Evolutionary conservation across 176 grass and related monocot genomes (phyloP), one percentile per base, ranked within the genome.

Genomic region (Musa acuminata): DNA sequence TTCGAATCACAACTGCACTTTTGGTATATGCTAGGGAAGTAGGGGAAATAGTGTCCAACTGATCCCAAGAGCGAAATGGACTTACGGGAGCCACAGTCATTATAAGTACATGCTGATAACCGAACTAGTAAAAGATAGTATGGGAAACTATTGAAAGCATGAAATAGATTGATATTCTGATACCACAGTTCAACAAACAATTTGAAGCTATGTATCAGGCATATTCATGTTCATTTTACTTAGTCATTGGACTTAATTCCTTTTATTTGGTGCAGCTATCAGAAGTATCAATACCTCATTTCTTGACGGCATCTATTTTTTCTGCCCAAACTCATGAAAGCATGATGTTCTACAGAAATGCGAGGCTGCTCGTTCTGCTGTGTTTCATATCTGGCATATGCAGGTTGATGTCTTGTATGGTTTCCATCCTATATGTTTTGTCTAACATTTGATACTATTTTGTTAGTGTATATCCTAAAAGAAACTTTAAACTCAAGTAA

Each of bases 231-330:
- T 52, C 10, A 22, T 5, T 49, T 20, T 25, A 24, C 19, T 11
- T 13, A 13, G 55, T 80, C 3, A 68, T 74, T 62, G 53, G 11
- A 17, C 20, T 77, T 25, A 27, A 43, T 77, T 51, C 29, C 52
- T 67, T 35, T 80, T 62, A 62, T 66, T 63, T 57, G 62, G 51
- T 93, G 82, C 82, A 98, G 95, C 81, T 91, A 69, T 71, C 95
- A 14, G 95, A 98, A 84, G 93, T 98, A 54, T 89, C 90, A 11
- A 98, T 94, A 69, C 95, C 95, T 0, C 95, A 98, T 87, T 92
- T 98, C 54, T 87, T 98, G 6, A 88, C 95, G 0, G 95, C 90
- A 13, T 88, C 90, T 74, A 98, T 98, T 71, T 98, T 98, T 82
- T 90, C 95, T 1, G 90, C 90, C 50, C 90, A 98, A 81, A 94